Base-by-base conservation (phyloP, 139 green algal genomes). In the Chlamydomonas asymmetrica region DNA sequence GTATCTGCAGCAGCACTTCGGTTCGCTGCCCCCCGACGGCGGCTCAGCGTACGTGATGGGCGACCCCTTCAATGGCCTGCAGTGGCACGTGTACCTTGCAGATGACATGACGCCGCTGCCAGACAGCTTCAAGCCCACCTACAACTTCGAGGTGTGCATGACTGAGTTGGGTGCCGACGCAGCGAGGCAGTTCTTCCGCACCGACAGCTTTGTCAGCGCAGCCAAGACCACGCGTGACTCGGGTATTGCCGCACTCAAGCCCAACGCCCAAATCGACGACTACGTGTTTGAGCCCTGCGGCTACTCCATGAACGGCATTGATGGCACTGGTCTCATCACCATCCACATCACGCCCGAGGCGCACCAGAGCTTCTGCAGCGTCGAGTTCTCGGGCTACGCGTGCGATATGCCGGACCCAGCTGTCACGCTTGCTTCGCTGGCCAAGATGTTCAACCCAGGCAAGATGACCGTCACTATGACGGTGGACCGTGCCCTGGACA, bases 211-310 rank as follows among this genome's bases (percentile, higher is more conserved):
- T 60, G 63, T 94, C 31, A 87, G 67, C 38, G 80, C 92, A 3
- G 68, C 77, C 57, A 67, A 81, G 25, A 93, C 88, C 13, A 95
- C 87, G 0, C 38, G 62, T 1, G 64, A 83, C 71, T 94, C 85
- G 0, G 91, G 91, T 35, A 97, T 99, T 43, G 66, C 67, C 1
- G 77, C 63, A 9, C 80, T 99, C 25, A 82, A 97, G 63, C 93
- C 91, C 5, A 48, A 64, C 22, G 90, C 91, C 0, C 63, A 88
- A 34, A 94, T 99, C 41, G 96, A 99, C 78, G 96, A 98, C 82
- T 98, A 97, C 71, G 89, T 98, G 13, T 99, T 99, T 82, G 95
- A 99, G 83, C 97, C 97, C 10, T 99, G 95, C 84, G 96, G 97
- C 54, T 99, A 99, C 93, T 95, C 85, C 59, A 98, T 99, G 94